A percentile compares a stretch with the other conserved stretches of the same genome.
Conservation (phyloP, 306 rosid species). For the Gillenia trifoliata region DNA sequence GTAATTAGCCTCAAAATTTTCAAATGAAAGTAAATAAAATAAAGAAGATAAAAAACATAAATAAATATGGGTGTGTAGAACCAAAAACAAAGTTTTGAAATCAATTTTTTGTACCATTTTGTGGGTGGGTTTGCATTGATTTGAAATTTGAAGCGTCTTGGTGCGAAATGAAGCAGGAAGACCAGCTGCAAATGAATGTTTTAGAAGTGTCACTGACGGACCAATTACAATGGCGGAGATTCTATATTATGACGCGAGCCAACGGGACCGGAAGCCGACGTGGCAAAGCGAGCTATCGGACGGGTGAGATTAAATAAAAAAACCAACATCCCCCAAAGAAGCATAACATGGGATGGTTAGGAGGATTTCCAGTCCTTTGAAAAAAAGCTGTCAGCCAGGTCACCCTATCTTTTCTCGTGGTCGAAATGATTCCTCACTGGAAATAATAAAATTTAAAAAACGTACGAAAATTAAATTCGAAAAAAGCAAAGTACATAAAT, state of each 20-base stretch:
- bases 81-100: too few relatives aligned
- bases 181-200: too few relatives aligned
- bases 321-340: slow-evolving; percentile 1
- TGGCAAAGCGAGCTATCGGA: neutral
- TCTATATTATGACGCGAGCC: neutral
- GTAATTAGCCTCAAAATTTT: too few relatives aligned
- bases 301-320: neutral
- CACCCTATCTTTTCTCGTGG: slow-evolving; percentile 41
- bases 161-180: neutral
- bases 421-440: slow-evolving; percentile 34
- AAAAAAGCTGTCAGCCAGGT: slow-evolving; percentile 46
- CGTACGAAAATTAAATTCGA: too few relatives aligned
- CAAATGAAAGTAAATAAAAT: too few relatives aligned
- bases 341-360: slow-evolving; percentile 3
- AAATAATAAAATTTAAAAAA: neutral
- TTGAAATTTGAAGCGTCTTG: neutral
- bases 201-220: too few relatives aligned
- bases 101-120: neutral
- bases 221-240: too few relatives aligned
- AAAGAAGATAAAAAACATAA: too few relatives aligned
- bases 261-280: neutral
- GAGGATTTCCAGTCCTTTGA: neutral
- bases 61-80: too few relatives aligned
- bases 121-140: neutral
- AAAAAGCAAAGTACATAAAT: too few relatives aligned